Evolutionary conservation across 371 early-diverging fungal genomes (phyloP).

Genomic region (Mortierella sp.): DNA sequence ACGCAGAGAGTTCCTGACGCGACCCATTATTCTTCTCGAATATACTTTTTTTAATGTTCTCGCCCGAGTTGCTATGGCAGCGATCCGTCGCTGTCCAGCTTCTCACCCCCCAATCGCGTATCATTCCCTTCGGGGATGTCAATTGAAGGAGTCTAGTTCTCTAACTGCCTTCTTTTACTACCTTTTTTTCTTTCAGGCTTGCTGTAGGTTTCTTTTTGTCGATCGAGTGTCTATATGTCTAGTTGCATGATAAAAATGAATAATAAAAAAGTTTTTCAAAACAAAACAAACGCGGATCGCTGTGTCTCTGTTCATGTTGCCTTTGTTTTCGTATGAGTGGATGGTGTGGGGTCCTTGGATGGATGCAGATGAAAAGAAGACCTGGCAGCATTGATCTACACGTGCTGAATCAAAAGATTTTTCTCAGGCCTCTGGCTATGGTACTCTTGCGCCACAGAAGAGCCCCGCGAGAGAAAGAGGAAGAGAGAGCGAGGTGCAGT

Average conservation of each 20-base stretch:
- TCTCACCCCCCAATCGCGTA: not conserved
- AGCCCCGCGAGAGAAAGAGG: too few relatives aligned
- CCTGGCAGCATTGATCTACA: too few relatives aligned
- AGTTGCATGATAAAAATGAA: not conserved
- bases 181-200: not conserved
- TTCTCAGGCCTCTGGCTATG: not conserved
- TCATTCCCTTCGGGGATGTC: not conserved
- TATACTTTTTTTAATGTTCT: not conserved
- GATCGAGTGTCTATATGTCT: not conserved
- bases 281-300: not conserved
- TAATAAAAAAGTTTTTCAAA: constrained; percentile 4
- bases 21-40: not conserved
- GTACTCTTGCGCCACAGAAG: not conserved
- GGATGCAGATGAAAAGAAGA: too few relatives aligned
- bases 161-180: not conserved
- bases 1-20: constrained; percentile 16
- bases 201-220: not conserved
- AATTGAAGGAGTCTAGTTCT: not conserved
- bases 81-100: not conserved
- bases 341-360: not conserved
- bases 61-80: not conserved
- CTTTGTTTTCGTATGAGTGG: not conserved
- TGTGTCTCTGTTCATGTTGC: not conserved
- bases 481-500: too few relatives aligned
- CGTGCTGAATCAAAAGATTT: too few relatives aligned